Conservation (phyloP, 2,329 filamentous ascomycete genomes). For the Cadophora malorum region DNA sequence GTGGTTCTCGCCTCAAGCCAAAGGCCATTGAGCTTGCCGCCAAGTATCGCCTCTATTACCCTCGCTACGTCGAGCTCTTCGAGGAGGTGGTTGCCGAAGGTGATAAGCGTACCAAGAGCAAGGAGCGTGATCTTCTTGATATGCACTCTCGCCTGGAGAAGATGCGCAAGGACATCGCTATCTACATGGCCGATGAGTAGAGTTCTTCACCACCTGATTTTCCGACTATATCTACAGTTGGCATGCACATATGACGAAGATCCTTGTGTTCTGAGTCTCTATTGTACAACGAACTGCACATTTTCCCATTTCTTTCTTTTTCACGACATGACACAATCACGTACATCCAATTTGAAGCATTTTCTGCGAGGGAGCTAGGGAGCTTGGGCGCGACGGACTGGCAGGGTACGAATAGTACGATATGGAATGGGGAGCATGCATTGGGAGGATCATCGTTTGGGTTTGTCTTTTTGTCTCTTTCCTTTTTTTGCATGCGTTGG, state of each 20-base stretch:
- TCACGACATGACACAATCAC: constrained; percentile 11
- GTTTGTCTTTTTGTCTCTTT: neutral
- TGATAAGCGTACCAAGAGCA: constrained; percentile 55
- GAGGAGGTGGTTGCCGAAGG: constrained; percentile 56
- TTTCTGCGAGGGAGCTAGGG: constrained; percentile 13
- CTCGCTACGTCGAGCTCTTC: constrained; percentile 63
- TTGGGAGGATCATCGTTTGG: constrained; percentile 9
- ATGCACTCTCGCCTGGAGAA: constrained; percentile 60
- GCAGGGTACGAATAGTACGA: neutral
- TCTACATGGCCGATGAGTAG: constrained; percentile 33
- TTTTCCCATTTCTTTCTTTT: neutral
- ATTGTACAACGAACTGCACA: neutral
- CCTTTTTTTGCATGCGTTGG: constrained; percentile 7
- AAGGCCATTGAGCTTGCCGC: constrained; percentile 60
- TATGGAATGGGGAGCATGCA: constrained; percentile 8
- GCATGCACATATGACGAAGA: constrained; percentile 14
- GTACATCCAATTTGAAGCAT: constrained; percentile 5
- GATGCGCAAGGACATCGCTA: constrained; percentile 64
- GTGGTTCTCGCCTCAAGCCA: constrained; percentile 46
- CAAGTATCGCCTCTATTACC: constrained; percentile 62
- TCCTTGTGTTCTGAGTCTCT: neutral
- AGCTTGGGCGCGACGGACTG: constrained; percentile 5
- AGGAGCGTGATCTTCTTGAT: constrained; percentile 57
- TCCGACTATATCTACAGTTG: neutral
- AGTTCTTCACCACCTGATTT: neutral